Evolutionary conservation across 2,329 filamentous ascomycete genomes (phyloP).

Genomic region (Fusarium oligoseptatum): DNA sequence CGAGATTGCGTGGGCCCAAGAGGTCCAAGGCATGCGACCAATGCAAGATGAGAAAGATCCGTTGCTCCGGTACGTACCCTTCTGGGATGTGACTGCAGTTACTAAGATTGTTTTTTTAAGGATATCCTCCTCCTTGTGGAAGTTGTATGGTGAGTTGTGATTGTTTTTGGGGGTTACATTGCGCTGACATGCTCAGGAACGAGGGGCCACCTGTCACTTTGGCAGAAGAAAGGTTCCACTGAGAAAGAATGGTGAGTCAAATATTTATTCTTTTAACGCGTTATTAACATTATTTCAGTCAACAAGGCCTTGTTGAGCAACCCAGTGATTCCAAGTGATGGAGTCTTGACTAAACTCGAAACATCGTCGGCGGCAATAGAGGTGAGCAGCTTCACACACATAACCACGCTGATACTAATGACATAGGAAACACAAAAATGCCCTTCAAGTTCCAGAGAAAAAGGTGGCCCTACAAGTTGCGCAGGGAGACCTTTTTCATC

Average conservation of each 20-base stretch:
- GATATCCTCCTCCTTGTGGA: conserved; percentile 36
- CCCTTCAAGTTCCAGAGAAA: neutral
- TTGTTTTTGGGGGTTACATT: neutral
- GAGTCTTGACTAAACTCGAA: neutral
- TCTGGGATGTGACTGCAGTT: neutral
- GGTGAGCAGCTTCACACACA: neutral
- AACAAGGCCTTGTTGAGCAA: conserved; percentile 9
- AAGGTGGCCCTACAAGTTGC: neutral
- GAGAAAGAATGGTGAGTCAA: conserved; percentile 33
- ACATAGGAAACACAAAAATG: neutral
- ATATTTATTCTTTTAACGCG: neutral
- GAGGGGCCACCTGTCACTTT: conserved; percentile 27
- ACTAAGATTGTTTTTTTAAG: conserved; percentile 6
- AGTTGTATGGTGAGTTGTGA: conserved; percentile 30
- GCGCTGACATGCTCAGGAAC: conserved; percentile 18
- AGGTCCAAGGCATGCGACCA: conserved; percentile 41
- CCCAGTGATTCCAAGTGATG: rapidly evolving
- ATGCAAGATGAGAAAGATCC: conserved; percentile 41
- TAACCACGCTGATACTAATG: too few species aligned
- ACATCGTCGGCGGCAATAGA: rapidly evolving
- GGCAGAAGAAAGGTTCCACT: conserved; percentile 36
- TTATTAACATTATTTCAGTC: conserved; percentile 10
- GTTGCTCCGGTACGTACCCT: conserved; percentile 34
- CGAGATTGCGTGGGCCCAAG: conserved; percentile 25
- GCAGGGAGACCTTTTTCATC: conserved; percentile 19